Evolutionary conservation across 1,139 yeast genomes (phyloP), one percentile per base, ranked within the genome.

Genomic region (Lodderomyces parapsilosis): DNA sequence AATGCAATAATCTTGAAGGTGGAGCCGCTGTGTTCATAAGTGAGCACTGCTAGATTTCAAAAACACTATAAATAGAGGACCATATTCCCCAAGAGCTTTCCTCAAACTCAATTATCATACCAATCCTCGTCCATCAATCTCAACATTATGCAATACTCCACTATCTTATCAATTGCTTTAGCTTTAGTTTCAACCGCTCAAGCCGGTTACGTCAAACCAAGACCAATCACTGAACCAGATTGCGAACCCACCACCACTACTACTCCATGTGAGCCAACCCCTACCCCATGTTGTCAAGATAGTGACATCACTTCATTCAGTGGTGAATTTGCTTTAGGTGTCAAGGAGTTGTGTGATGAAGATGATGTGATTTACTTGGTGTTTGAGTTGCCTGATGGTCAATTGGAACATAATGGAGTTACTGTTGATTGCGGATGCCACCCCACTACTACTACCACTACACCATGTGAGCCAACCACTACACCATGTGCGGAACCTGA

Each of bases 341-440:
- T 43, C 9, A 43, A 38, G 36, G 40, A 38, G 34, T 14, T 38
- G 14, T 42, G 28, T 24, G 38, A 24, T 27, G 17, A 13, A 2
- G 41, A 39, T 17, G 37, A 39, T 18, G 30, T n/a, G 8, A 22
- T 39, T 23, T 31, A 39, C 11, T 15, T 39, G 27, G 44, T 34
- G 13, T 44, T 24, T 37, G 42, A 41, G 27, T n/a, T 44, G 28
- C 40, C 14, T 19, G 44, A 44, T 41, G 47, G 47, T 36, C 47
- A 44, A 39, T 41, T 43, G 23, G 43, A 43, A 35, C 40, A 32
- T 31, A 14, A 31, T n/a, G 19, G 33, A 10, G 33, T 27, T 14
- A 40, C 44, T 4, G 30, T 35, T 24, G 27, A 23, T 14, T 33
- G 37, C 24, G n/a, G 31, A 22, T 27, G 14, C 13, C 27, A 38